These are phyloP conservation scores for Penicillium oxalicum DNA, from an alignment of 2,329 filamentous ascomycete genomes.

Conservation along the genomic window DNA sequence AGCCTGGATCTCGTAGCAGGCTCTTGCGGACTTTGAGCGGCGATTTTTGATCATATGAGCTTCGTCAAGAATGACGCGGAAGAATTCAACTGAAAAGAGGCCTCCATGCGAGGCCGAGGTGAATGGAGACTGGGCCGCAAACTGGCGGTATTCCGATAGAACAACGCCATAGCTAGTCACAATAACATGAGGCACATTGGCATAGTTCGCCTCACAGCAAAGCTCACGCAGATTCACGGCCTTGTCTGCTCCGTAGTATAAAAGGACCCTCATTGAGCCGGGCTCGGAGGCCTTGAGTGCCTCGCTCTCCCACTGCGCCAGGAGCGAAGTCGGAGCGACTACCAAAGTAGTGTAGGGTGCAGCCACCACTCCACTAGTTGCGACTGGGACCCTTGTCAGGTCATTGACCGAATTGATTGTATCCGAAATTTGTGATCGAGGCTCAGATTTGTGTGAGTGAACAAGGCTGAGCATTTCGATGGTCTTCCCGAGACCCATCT, in stretches of 20 bases:
- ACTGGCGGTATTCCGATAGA: slow-evolving; percentile 78
- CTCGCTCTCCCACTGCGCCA: slow-evolving; percentile 97
- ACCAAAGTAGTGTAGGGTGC: slow-evolving; percentile 90
- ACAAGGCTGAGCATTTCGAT: slow-evolving; percentile 97
- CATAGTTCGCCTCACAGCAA: slow-evolving; percentile 67
- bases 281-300: slow-evolving; percentile 81
- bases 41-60: slow-evolving; percentile 88
- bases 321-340: slow-evolving; percentile 90
- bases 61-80: slow-evolving; percentile 91
- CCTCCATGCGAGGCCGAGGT: slow-evolving; percentile 64
- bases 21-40: slow-evolving; percentile 86
- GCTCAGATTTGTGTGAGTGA: slow-evolving; percentile 68
- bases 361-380: slow-evolving; percentile 52
- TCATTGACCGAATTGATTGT: slow-evolving; percentile 48
- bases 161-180: slow-evolving; percentile 94
- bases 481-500: slow-evolving; percentile 97
- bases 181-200: slow-evolving; percentile 76
- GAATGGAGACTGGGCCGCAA: slow-evolving; percentile 51
- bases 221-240: slow-evolving; percentile 68
- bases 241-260: slow-evolving; percentile 92
- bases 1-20: slow-evolving; percentile 83
- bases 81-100: slow-evolving; percentile 88
- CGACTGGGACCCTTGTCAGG: slow-evolving; percentile 57
- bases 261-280: slow-evolving; percentile 73
- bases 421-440: slow-evolving; percentile 25